Conservation (phyloP, 2,329 filamentous ascomycete species). For the Knufia petricola region DNA sequence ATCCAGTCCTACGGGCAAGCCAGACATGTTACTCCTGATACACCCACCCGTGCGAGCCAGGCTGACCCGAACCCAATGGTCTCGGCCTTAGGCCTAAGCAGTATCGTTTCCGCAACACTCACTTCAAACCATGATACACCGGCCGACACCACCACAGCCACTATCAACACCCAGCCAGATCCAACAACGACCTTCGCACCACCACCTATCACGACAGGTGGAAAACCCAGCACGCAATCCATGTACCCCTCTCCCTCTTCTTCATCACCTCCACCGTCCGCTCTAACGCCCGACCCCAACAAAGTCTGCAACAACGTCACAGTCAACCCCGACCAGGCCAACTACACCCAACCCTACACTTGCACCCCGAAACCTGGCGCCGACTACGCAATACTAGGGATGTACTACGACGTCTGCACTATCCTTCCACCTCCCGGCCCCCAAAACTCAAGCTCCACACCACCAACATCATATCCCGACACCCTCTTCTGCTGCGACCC, state of each 20-base stretch:
- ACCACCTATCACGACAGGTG: too few species aligned
- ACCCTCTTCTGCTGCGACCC: slow-evolving; percentile 2
- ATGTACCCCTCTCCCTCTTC: neutral
- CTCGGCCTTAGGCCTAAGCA: too few species aligned
- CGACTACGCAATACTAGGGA: neutral
- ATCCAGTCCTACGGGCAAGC: too few species aligned
- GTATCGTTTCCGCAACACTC: too few species aligned
- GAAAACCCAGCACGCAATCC: too few species aligned
- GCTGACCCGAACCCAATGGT: too few species aligned
- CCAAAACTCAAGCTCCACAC: slow-evolving; percentile 10
- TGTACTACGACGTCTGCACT: slow-evolving; percentile 4
- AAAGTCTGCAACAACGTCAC: neutral
- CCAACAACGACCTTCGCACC: too few species aligned
- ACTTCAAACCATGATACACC: too few species aligned
- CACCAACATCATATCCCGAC: slow-evolving; percentile 4
- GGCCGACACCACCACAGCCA: too few species aligned
- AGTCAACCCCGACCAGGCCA: neutral
- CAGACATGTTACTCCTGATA: too few species aligned
- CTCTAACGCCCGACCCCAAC: neutral
- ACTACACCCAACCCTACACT: slow-evolving; percentile 2
- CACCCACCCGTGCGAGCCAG: too few species aligned
- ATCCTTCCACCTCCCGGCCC: neutral
- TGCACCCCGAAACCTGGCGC: neutral
- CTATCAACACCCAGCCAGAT: too few species aligned
- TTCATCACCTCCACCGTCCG: neutral